A percentile compares a stretch with the other conserved stretches of the same genome.
Evolutionary conservation across 2,329 filamentous ascomycete genomes (phyloP).

Genomic region (Dothideomycetidae sp.): DNA sequence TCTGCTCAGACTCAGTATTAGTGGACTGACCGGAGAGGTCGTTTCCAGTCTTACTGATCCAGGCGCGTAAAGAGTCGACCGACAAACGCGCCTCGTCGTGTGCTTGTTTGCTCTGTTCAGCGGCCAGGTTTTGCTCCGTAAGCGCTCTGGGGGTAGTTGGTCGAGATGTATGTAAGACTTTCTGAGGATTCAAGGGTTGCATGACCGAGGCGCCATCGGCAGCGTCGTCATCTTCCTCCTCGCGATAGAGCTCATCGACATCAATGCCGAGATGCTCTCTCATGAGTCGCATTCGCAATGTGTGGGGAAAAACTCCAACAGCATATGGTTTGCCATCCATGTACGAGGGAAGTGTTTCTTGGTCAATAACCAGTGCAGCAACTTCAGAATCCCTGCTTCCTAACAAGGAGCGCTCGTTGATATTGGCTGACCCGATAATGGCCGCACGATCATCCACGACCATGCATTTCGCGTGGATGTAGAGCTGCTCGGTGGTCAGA

Average conservation of each 20-base stretch:
- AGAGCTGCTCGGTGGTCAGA: conserved; percentile 87
- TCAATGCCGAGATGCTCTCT: conserved; percentile 92
- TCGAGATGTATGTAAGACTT: conserved; percentile 21
- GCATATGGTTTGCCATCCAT: conserved; percentile 85
- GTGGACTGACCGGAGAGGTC: conserved; percentile 3
- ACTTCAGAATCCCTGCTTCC: conserved; percentile 85
- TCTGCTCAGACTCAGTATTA: background rate
- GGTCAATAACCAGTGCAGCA: conserved; percentile 79
- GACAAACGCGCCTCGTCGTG: conserved; percentile 49
- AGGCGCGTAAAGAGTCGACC: conserved; percentile 34
- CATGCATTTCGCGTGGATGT: conserved; percentile 96
- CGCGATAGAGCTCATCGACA: conserved; percentile 59
- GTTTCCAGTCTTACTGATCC: conserved; percentile 8
- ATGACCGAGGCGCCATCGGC: conserved; percentile 47
- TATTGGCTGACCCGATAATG: conserved; percentile 94
- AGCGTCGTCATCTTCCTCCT: conserved; percentile 20
- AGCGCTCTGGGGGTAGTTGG: conserved; percentile 22
- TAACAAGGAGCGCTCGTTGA: conserved; percentile 94
- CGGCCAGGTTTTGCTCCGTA: conserved; percentile 17
- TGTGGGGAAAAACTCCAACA: conserved; percentile 85
- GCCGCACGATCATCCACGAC: conserved; percentile 86
- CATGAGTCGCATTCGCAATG: conserved; percentile 85
- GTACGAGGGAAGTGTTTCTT: conserved; percentile 77
- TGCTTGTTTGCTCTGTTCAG: conserved; percentile 31
- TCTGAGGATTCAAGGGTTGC: conserved; percentile 20